phyloP scores from a whole-genome alignment of 805 yeast genomes.

The Debaryomyces prosopidis region DNA sequence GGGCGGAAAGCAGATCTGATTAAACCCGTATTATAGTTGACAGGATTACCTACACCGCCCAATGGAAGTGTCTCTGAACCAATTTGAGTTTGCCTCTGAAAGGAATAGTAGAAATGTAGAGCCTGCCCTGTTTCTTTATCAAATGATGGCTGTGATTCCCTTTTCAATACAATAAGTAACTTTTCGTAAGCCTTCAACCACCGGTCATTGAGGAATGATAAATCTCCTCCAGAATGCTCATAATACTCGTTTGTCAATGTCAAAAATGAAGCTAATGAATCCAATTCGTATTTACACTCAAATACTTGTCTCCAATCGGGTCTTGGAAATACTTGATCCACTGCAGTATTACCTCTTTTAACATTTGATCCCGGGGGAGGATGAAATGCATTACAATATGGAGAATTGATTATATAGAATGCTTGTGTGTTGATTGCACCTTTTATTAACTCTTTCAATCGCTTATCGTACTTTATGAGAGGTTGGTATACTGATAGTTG shows the following conservation, averaged over 20 bases:
- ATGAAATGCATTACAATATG: constrained; percentile 91
- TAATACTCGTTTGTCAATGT: constrained; percentile 73
- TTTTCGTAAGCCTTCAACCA: constrained; percentile 65
- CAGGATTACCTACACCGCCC: constrained; percentile 84
- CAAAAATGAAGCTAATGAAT: constrained; percentile 79
- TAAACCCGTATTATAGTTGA: constrained; percentile 65
- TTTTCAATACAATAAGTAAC: constrained; percentile 50
- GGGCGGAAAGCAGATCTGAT: constrained; percentile 86
- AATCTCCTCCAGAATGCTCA: constrained; percentile 50
- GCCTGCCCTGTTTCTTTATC: constrained; percentile 49
- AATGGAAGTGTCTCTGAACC: constrained; percentile 83
- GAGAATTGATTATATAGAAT: constrained; percentile 56
- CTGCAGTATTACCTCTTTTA: constrained; percentile 49
- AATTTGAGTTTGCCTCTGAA: constrained; percentile 69
- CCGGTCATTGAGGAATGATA: constrained; percentile 41
- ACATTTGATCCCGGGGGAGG: constrained; percentile 65
- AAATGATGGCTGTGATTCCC: constrained; percentile 66
- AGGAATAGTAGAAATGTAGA: constrained; percentile 55
- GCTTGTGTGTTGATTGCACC: constrained; percentile 88
- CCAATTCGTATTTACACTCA: constrained; percentile 89
- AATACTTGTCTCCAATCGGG: constrained; percentile 75
- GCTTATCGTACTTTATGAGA: constrained; percentile 51
- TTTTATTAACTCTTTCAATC: constrained; percentile 51
- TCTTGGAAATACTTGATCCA: constrained; percentile 65
- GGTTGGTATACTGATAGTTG: constrained; percentile 77